Evolutionary conservation across 225 moss, liverwort and hornwort genomes (phyloP), one percentile per base, ranked within the genome.

Genomic region (Lunularia cruciata): DNA sequence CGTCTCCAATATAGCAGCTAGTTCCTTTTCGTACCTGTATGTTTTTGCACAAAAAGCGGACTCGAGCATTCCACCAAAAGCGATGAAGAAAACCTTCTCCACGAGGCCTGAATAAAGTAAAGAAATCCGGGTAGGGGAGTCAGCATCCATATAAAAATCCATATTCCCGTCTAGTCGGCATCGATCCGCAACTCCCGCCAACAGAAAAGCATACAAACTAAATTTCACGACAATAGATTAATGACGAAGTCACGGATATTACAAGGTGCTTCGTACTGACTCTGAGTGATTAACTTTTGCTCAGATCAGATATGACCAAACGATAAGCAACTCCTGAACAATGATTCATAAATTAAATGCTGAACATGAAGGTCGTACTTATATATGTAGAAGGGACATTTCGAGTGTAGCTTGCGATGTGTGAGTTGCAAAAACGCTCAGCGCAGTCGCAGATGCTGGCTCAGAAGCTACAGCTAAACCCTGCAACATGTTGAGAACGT

Each of bases 401-500:
- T 92, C 92, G 75, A 79, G 27, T n/a, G 67, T 75, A 65, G 75
- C 71, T 67, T 74, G 75, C 40, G 79, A 71, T 22, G 79, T 70
- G 38, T 75, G 71, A 11, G 60, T 62, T 49, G 87, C 74, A 68
- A 89, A 84, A 60, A 81, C 83, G 65, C 82, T 84, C 63, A 88
- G 78, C 31, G 78, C 78, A 20, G 87, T 64, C 32, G 88, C 77
- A 47, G 92, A 78, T 49, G 84, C 80, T 20, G 85, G 86, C 75
- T 80, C 82, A 18, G 92, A 88, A 20, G 92, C 88, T 52, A 81
- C 73, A 38, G 90, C 92, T 77, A 93, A 79, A 30, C 85, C 92
- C 68, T 86, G 82, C 65, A 93, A 72, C 90, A 85, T 88, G 78
- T 85, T 87, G 38, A 93, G 73, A 51, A 93, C 92, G 69, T 93